These are phyloP conservation scores for Ailanthus altissimus DNA, from an alignment of 345 rosid genomes.

Conservation along the genomic window DNA sequence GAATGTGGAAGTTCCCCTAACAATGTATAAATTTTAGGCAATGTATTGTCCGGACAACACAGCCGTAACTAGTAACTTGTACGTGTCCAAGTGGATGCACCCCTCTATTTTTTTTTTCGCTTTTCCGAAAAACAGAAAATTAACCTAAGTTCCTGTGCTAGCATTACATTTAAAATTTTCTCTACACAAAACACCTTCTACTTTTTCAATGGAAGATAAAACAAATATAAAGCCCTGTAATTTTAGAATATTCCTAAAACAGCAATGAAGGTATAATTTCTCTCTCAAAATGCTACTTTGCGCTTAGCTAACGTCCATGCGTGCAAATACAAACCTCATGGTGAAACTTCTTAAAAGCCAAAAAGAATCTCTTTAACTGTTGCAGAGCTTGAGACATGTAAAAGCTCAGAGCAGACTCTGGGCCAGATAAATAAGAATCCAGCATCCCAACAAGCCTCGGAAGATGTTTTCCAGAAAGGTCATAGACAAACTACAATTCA, in stretches of 20 bases:
- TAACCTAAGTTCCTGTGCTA: neutral
- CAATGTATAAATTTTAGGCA: neutral
- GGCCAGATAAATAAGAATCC: constrained; percentile 27
- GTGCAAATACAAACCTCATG: constrained; percentile 57
- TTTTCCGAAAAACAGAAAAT: neutral
- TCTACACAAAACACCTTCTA: neutral
- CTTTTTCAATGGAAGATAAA: neutral
- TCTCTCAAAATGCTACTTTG: neutral
- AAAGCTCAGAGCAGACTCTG: constrained; percentile 29
- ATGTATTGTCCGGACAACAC: neutral
- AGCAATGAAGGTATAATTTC: neutral
- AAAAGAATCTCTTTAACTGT: constrained; percentile 43
- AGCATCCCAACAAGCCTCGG: constrained; percentile 34
- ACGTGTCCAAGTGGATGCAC: neutral
- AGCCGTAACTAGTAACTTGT: neutral
- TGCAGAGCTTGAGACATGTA: constrained; percentile 37
- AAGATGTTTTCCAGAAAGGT: constrained; percentile 41
- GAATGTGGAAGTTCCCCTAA: neutral
- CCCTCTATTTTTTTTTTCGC: neutral
- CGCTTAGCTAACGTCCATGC: neutral
- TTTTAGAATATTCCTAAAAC: neutral
- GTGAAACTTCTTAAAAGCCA: constrained; percentile 57
- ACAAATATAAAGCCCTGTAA: neutral
- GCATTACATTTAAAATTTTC: neutral
- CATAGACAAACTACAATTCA: constrained; percentile 40